Base-by-base conservation (phyloP, 2,329 filamentous ascomycete genomes). In the Colletotrichum euphorbiae region DNA sequence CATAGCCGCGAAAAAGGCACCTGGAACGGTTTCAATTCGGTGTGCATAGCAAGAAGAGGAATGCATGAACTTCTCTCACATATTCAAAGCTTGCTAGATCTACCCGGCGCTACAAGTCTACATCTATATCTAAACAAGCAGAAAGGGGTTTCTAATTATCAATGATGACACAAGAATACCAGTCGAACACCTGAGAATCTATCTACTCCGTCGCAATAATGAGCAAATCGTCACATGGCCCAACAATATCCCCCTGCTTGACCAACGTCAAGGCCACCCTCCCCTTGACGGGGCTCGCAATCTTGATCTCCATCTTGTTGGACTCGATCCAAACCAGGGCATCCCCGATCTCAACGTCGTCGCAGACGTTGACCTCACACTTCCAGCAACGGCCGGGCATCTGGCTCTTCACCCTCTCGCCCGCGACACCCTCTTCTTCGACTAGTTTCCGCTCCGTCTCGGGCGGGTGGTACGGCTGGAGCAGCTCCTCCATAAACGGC, bases 301-400 rank as follows among this genome's bases (percentile, higher is more conserved):
- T 76, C 48, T 77, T 74, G n/a, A 79, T 69, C 57, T 79, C 77
- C 78, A 79, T 79, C 73, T 79, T 79, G 58, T 76, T 78, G n/a
- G 77, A 78, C 66, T 79, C 77, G 21, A 79, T 72, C 70, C 71
- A 79, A 43, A 78, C 76, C 50, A 79, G 21, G 5, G 74, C 60
- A 24, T 78, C 77, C 5, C 74, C 77, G 24, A 75, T 71, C 11
- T 71, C 55, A 2, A 79, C 73, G 9, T 56, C 33, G 4, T 73
- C 70, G 1, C 72, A 73, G 21, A 73, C 72, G 40, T 71, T 70
- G 6, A 77, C 77, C 21, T 71, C 54, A 24, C 77, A 75, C 59
- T 75, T 77, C 71, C 77, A 79, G 66, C 77, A 79, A 13, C 75
- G 74, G 6, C 77, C 77, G 0, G 77, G 77, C 71, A 79, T 75